Base-by-base conservation (phyloP, 306 rosid genomes). In the apple (Malus domestica) region DNA sequence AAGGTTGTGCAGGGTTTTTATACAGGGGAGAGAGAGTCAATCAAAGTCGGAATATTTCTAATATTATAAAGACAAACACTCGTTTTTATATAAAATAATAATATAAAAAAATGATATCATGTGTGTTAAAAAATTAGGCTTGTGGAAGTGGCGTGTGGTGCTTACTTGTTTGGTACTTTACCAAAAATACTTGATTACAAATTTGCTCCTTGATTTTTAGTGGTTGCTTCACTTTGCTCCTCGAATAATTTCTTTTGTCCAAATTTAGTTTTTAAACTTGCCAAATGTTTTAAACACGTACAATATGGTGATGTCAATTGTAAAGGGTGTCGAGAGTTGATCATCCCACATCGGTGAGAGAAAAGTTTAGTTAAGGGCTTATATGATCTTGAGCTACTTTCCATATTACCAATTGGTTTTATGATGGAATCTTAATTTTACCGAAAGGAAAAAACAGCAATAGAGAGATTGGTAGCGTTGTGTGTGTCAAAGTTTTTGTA, bases 11-110 rank as follows among this genome's bases (percentile, higher is more conserved):
- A 8, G 60, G 61, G 12, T 55, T 30, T 81, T 38, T 73, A 78
- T 35, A 59, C 8, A 23, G 73, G 25, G 19, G 23, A 74, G 14
- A 78, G 67, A 8, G 51, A 67, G 86, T 79, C 80, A 75, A 62
- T 23, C 32, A 19, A 10, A 35, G 73, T 65, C 73, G 22, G 42
- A 60, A 67, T 30, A 4, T 32, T 13, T 22, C 7, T 7, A 35
- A 35, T 35, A 35, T 35, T 35, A 6, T 35, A 35, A 35, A 35
- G 8, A 35, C 8, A 35, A 35, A 35, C 40, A 49, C 55, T 49
- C 8, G 54, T 49, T 66, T 10, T 30, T 20, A 8, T 33, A 12
- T 42, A 27, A 35, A 35, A 35, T 35, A 35, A 6, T 6, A 64
- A 42, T 5, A 8, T 3, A 19, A 6, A 70, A 70, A 22, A 11